Conservation (phyloP, 805 yeast species). For the Metschnikowia bowlesiae region DNA sequence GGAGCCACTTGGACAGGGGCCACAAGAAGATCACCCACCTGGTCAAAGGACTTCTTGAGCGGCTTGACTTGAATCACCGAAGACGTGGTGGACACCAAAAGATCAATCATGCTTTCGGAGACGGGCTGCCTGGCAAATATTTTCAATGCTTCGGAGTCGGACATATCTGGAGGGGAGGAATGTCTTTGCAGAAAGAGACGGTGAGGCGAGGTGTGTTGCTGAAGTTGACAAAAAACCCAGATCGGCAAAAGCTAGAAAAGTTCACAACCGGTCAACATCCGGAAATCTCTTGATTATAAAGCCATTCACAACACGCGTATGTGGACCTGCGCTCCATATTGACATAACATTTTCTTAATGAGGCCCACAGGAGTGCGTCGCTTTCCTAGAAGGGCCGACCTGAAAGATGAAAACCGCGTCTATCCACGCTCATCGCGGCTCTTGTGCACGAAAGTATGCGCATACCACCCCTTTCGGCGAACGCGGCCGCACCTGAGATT, state of each 20-base stretch:
- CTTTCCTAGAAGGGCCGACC: neutral
- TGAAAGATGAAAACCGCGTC: slow-evolving; percentile 3
- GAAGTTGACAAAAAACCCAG: neutral
- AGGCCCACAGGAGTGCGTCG: slow-evolving; percentile 4
- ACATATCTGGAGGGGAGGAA: slow-evolving; percentile 13
- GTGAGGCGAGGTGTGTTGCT: neutral
- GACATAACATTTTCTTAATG: neutral
- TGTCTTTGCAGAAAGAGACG: too few relatives aligned
- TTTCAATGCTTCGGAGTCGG: slow-evolving; percentile 44
- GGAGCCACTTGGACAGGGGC: slow-evolving; percentile 23
- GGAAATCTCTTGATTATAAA: neutral
- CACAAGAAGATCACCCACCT: slow-evolving; percentile 17
- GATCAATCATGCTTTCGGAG: slow-evolving; percentile 51
- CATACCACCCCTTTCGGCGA: neutral
- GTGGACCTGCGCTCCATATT: neutral
- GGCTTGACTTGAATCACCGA: slow-evolving; percentile 49
- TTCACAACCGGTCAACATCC: neutral
- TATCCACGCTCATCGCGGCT: slow-evolving; percentile 2
- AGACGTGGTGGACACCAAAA: slow-evolving; percentile 54
- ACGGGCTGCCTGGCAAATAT: slow-evolving; percentile 55
- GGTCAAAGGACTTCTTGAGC: slow-evolving; percentile 13
- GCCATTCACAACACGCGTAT: neutral
- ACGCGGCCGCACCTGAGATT: neutral
- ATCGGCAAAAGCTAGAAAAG: neutral
- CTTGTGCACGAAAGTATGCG: slow-evolving; percentile 1